Evolutionary conservation across 2,329 filamentous ascomycete species (phyloP).

Genomic region (Sporothrix curviconia): DNA sequence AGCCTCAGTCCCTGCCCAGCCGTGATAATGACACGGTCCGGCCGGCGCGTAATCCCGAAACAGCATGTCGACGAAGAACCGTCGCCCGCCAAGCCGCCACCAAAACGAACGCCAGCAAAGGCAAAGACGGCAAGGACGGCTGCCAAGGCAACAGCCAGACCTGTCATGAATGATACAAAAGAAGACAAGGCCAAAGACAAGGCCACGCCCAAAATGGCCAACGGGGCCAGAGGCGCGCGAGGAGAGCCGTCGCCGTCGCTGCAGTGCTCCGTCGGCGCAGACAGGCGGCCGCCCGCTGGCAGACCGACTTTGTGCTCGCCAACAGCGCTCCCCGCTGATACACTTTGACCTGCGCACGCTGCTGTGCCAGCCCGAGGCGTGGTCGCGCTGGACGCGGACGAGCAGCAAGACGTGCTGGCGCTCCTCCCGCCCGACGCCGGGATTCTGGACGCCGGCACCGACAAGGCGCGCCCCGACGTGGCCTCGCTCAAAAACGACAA

Average conservation of each 20-base stretch:
- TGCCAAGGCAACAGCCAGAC: neutral
- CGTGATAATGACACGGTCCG: constrained; percentile 6
- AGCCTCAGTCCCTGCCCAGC: neutral
- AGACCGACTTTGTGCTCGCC: constrained; percentile 29
- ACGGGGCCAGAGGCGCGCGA: neutral
- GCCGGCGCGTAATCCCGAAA: constrained; percentile 1
- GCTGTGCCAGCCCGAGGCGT: constrained; percentile 31
- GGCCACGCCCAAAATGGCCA: neutral
- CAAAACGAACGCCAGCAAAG: too few species aligned
- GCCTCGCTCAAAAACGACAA: constrained; percentile 34
- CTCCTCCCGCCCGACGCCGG: constrained; percentile 28
- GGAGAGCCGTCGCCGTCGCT: too few species aligned
- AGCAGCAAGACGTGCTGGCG: constrained; percentile 29
- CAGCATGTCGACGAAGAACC: neutral
- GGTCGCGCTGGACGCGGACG: constrained; percentile 30
- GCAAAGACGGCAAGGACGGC: neutral
- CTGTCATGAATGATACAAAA: too few species aligned
- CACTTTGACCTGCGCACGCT: constrained; percentile 31
- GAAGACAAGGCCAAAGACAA: neutral
- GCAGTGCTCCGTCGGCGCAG: constrained; percentile 13
- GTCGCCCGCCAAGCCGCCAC: neutral
- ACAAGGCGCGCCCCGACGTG: constrained; percentile 30
- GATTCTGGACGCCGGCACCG: constrained; percentile 27
- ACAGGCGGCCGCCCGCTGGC: constrained; percentile 20
- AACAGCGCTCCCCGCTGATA: constrained; percentile 30